A percentile compares a stretch with the other conserved stretches of the same genome.
These are phyloP conservation scores for Tephrocybe sp. DNA, from an alignment of 768 basidiomycete species.

Conservation along the genomic window DNA sequence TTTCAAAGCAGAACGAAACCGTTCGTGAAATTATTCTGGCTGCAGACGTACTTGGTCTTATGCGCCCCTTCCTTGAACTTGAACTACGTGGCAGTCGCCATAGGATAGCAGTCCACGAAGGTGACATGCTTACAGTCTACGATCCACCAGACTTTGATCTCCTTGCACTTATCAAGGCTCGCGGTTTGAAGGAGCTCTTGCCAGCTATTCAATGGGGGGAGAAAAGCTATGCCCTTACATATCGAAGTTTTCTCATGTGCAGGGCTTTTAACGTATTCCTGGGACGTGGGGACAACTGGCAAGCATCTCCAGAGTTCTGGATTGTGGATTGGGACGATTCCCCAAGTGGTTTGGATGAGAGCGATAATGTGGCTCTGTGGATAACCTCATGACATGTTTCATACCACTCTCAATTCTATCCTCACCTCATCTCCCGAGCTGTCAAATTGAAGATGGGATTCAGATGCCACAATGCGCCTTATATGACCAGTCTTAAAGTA, in stretches of 20 bases:
- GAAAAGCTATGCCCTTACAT: not conserved
- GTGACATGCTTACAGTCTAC: constrained; percentile 7
- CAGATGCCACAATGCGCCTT: too few species aligned
- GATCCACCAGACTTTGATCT: constrained; percentile 4
- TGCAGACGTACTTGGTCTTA: constrained; percentile 13
- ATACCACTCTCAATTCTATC: too few species aligned
- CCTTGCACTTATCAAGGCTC: constrained; percentile 7
- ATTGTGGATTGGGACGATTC: constrained; percentile 1
- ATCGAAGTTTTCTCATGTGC: not conserved
- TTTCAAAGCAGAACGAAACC: not conserved
- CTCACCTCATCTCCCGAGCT: too few species aligned
- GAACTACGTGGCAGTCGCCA: constrained; percentile 2
- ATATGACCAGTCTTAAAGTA: too few species aligned
- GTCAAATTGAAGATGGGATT: too few species aligned
- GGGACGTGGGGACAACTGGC: not conserved
- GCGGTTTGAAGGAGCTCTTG: not conserved
- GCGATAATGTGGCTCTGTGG: not conserved
- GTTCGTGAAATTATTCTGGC: constrained; percentile 4
- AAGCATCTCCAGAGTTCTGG: not conserved
- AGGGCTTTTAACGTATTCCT: constrained; percentile 11
- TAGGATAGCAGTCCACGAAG: constrained; percentile 4
- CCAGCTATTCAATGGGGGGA: not conserved
- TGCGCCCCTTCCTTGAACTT: constrained; percentile 10
- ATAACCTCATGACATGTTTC: not conserved
- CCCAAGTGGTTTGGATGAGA: not conserved